Evolutionary conservation across 129 eudicot genomes (phyloP), one percentile per base, ranked within the genome.

Genomic region (Centrapalus pauciflorus): DNA sequence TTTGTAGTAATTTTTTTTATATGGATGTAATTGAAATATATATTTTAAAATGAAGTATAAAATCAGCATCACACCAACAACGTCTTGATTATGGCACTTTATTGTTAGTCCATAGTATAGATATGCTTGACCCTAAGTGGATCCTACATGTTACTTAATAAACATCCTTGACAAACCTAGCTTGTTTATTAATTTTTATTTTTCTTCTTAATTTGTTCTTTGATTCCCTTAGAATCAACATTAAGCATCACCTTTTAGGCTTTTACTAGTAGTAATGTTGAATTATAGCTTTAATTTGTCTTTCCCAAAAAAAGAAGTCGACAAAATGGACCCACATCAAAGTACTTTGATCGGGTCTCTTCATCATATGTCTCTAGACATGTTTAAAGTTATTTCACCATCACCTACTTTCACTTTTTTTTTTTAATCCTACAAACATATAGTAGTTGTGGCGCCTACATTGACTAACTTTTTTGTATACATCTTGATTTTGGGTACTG

Each of bases 401-500:
- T 74, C 79, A 65, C 67, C 55, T 1, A 13, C 79, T 74, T 74
- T 74, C 34, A 32, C 79, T 74, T 74, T 73, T 65, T 43, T 74
- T 74, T 73, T 65, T 43, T 65, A 24, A 74, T 55, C 66, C 37
- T 64, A 40, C 72, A 64, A 73, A 73, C 72, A 64, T 55, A 85
- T 71, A 73, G 56, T 49, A 63, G 33, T 21, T 34, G 59, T 55
- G 75, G 67, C 57, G 12, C 55, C 76, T 76, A 81, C 61, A 23
- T 35, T 55, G 61, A 28, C 72, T 35, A 77, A 55, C 52, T 30
- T 49, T 60, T 64, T 28, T 52, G n/a, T 69, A 61, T 30, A 5
- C 23, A 55, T 54, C 34, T 29, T 72, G 68, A 67, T 62, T 25
- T 48, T 17, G 63, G 38, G 25, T 17, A n/a, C n/a, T n/a, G 7